Conservation (phyloP, 2,329 filamentous ascomycete genomes). For the Neurospora crassa region DNA sequence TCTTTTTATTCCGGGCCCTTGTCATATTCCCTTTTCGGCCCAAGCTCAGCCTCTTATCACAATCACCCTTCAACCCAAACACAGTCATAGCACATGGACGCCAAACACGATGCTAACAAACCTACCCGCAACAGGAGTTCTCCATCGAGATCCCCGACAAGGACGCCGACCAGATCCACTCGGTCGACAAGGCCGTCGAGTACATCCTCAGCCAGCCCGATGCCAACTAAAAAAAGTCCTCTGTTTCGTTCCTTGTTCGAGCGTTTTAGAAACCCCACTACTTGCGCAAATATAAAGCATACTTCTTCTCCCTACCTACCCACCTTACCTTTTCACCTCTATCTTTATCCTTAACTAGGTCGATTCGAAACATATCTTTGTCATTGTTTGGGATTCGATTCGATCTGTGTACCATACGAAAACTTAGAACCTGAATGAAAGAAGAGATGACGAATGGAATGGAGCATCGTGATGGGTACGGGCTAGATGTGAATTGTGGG, state of each 20-base stretch:
- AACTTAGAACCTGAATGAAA: not conserved
- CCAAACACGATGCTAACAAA: not conserved
- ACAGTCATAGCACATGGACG: not conserved
- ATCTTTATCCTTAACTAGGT: not conserved
- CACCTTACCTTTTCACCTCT: not conserved
- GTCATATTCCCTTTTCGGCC: too few relatives aligned
- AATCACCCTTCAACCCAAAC: not conserved
- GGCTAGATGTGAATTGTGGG: not conserved
- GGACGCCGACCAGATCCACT: conserved; percentile 90
- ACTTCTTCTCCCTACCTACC: not conserved
- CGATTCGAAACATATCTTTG: not conserved
- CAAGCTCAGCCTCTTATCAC: too few relatives aligned
- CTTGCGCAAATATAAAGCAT: not conserved
- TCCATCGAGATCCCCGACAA: conserved; percentile 98
- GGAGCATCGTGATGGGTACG: not conserved
- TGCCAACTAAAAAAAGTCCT: conserved; percentile 50
- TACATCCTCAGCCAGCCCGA: conserved; percentile 92
- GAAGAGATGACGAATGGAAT: not conserved
- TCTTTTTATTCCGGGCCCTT: not conserved
- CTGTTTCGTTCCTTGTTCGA: not conserved
- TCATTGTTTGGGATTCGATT: not conserved
- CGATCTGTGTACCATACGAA: not conserved
- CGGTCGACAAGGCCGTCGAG: conserved; percentile 85
- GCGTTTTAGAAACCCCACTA: not conserved
- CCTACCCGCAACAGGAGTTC: conserved; percentile 38